Evolutionary conservation across 768 basidiomycete species (phyloP).

Genomic region (Omphalotus guepiniiformis): DNA sequence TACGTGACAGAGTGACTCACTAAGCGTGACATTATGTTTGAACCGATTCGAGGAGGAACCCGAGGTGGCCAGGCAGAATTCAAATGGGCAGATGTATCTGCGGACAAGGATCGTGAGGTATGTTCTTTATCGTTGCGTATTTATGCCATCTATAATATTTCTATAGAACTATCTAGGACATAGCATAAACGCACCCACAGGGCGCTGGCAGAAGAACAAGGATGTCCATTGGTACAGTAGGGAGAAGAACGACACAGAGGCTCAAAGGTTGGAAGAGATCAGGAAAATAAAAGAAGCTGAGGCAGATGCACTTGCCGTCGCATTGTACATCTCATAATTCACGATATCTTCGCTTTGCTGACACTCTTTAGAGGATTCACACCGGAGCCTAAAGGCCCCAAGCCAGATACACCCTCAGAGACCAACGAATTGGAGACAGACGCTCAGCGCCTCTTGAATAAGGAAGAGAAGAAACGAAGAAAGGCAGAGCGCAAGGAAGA

Average conservation of each 20-base stretch:
- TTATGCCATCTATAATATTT: not conserved
- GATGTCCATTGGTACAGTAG: slow-evolving; percentile 95
- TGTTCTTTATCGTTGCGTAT: slow-evolving; percentile 9
- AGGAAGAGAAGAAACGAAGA: slow-evolving; percentile 46
- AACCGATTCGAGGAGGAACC: slow-evolving; percentile 84
- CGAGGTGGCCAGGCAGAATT: slow-evolving; percentile 90
- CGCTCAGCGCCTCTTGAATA: slow-evolving; percentile 30
- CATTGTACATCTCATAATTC: slow-evolving; percentile 49
- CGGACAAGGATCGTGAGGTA: slow-evolving; percentile 92
- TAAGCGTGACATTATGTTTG: slow-evolving; percentile 75
- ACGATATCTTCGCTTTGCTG: not conserved
- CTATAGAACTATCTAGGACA: slow-evolving; percentile 90
- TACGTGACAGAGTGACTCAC: no score
- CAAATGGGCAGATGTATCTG: slow-evolving; percentile 87
- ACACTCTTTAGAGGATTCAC: slow-evolving; percentile 65
- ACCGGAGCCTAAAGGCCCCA: slow-evolving; percentile 25
- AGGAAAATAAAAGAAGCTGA: slow-evolving; percentile 81
- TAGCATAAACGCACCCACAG: slow-evolving; percentile 91
- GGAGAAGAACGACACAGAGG: slow-evolving; percentile 40
- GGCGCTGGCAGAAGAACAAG: slow-evolving; percentile 97
- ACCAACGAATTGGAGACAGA: slow-evolving; percentile 23
- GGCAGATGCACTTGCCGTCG: slow-evolving; percentile 80
- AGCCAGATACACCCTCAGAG: slow-evolving; percentile 10
- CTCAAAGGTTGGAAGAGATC: slow-evolving; percentile 68
- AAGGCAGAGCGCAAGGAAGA: slow-evolving; percentile 58